phyloP scores from a whole-genome alignment of 2,329 filamentous ascomycete genomes.

The Aschersonia sp. region DNA sequence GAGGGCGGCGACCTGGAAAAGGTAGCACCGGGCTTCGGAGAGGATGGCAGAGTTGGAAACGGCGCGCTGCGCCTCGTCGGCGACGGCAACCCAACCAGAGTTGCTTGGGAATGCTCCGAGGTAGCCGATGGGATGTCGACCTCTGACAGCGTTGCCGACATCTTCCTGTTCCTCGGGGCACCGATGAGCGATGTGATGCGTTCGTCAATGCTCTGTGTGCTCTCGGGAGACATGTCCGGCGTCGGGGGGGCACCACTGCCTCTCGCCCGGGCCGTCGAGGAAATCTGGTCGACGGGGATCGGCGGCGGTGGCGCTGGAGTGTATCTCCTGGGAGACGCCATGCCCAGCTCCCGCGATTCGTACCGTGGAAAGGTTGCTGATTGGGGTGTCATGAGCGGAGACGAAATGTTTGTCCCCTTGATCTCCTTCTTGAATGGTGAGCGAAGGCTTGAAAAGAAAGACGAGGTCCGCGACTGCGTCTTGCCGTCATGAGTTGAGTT shows the following conservation, averaged over 20 bases:
- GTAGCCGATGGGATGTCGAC: slow-evolving; percentile 35
- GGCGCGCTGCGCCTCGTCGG: slow-evolving; percentile 22
- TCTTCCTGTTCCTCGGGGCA: slow-evolving; percentile 11
- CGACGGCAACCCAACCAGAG: slow-evolving; percentile 35
- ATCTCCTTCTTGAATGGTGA: slow-evolving; percentile 40
- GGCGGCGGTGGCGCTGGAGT: slow-evolving; percentile 42
- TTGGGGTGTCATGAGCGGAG: slow-evolving; percentile 50
- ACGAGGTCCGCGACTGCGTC: slow-evolving; percentile 37
- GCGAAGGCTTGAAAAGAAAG: slow-evolving; percentile 44
- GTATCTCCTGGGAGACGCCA: slow-evolving; percentile 44
- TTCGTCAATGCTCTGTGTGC: slow-evolving; percentile 37
- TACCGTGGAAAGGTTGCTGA: slow-evolving; percentile 43
- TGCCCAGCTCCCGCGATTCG: slow-evolving; percentile 39
- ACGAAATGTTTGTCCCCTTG: slow-evolving; percentile 44
- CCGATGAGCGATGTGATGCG: slow-evolving; percentile 29
- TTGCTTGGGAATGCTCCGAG: slow-evolving; percentile 34
- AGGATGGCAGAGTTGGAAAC: slow-evolving; percentile 27
- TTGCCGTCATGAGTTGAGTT: slow-evolving; percentile 27
- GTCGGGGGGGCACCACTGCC: slow-evolving; percentile 12
- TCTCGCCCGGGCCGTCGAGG: slow-evolving; percentile 15
- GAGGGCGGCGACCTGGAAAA: slow-evolving; percentile 36
- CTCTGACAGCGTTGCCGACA: slow-evolving; percentile 24
- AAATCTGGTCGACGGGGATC: slow-evolving; percentile 32
- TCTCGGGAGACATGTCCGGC: slow-evolving; percentile 24
- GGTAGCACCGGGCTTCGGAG: slow-evolving; percentile 34